Conservation (phyloP, 1,284 basidiomycete genomes). For the Microbotryum lychnidis-dioicae region DNA sequence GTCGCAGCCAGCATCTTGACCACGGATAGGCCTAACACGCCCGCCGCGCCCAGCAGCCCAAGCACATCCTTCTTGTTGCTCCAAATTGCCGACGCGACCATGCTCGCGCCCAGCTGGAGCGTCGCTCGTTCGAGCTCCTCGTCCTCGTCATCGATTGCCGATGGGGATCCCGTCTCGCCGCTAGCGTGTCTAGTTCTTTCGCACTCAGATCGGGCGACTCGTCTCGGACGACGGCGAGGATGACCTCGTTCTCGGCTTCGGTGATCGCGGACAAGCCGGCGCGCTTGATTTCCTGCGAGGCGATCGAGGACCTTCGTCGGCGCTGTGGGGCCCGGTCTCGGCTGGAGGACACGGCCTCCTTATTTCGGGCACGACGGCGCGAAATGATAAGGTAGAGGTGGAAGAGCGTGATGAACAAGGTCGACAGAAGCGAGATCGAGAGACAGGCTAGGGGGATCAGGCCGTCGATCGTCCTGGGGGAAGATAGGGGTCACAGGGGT, state of each 20-base stretch:
- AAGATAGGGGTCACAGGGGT: background rate
- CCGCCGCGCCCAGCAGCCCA: background rate
- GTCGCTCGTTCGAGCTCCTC: constrained; percentile 13
- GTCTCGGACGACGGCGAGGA: constrained; percentile 16
- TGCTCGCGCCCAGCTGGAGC: background rate
- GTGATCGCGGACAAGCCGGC: constrained; percentile 11
- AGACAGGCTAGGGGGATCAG: constrained; percentile 36
- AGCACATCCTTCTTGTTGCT: constrained; percentile 18
- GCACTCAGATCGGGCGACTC: constrained; percentile 15
- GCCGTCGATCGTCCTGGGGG: constrained; percentile 30
- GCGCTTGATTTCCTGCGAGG: constrained; percentile 10
- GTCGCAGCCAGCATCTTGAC: background rate
- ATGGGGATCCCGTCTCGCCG: constrained; percentile 12
- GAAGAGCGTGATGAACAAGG: constrained; percentile 23
- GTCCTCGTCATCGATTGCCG: constrained; percentile 4
- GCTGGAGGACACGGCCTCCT: background rate
- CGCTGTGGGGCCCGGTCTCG: background rate
- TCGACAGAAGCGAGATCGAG: constrained; percentile 29
- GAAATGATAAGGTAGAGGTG: constrained; percentile 28
- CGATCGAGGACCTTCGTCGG: background rate
- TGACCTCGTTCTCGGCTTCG: constrained; percentile 30
- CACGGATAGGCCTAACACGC: background rate
- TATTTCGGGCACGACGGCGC: background rate
- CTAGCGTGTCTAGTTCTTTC: background rate
- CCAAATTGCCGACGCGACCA: constrained; percentile 14